Conservation (phyloP, 139 green algal species). For the Mesotaenium endlicherianum region DNA sequence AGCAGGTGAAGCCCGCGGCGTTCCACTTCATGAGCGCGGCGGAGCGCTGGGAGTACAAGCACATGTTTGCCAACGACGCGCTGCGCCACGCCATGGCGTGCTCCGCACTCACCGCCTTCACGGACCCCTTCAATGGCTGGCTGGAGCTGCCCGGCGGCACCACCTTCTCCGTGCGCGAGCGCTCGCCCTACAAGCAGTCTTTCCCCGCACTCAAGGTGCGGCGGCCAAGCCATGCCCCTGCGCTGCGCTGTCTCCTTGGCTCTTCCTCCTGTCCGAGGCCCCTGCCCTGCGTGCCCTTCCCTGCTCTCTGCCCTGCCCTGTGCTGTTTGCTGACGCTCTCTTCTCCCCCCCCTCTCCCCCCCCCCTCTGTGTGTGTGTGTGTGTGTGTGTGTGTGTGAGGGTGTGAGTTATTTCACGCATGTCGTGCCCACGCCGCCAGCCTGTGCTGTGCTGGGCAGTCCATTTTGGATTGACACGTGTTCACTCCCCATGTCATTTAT, state of each 20-base stretch:
- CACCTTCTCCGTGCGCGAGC: neutral
- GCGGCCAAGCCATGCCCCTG: neutral
- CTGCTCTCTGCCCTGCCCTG: no score
- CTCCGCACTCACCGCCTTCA: neutral
- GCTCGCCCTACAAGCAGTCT: neutral
- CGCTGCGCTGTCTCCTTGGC: neutral
- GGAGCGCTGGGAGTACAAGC: neutral
- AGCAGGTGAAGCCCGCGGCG: neutral
- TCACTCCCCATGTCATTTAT: no score
- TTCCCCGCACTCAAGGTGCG: neutral
- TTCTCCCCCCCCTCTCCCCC: no score
- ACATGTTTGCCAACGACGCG: slow-evolving; percentile 5
- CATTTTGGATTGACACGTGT: no score
- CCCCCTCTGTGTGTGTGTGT: no score
- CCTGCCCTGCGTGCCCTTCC: no score
- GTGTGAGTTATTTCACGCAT: no score
- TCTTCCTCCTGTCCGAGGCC: neutral
- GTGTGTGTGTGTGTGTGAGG: no score
- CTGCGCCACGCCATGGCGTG: neutral
- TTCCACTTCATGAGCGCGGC: neutral
- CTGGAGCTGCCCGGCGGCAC: neutral
- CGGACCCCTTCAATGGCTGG: neutral
- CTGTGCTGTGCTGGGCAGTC: no score
- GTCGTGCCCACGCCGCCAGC: no score
- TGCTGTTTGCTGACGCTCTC: no score